phyloP scores from a whole-genome alignment of 1,139 yeast species.

The Lodderomyces oxycetoniae region DNA sequence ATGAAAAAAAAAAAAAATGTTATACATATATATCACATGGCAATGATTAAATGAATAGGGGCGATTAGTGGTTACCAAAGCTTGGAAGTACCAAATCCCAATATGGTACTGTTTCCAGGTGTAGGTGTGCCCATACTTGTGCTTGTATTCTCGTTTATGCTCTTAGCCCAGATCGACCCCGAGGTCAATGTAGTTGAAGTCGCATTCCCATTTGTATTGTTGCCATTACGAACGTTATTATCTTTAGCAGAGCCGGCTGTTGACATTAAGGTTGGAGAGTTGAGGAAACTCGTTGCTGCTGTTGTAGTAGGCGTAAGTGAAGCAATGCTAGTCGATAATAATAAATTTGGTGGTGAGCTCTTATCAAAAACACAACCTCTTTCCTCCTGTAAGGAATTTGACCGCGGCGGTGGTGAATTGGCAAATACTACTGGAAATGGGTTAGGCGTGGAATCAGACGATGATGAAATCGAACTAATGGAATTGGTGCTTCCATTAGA shows the following conservation, averaged over 20 bases:
- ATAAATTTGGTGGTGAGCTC: conserved; percentile 26
- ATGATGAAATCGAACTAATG: conserved; percentile 17
- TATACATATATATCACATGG: too few relatives aligned
- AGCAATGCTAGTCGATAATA: conserved; percentile 16
- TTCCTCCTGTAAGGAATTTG: conserved; percentile 7
- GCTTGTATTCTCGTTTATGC: neutral
- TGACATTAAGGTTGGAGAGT: conserved; percentile 17
- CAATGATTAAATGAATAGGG: neutral
- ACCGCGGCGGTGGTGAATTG: conserved; percentile 17
- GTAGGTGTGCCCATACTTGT: neutral
- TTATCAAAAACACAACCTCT: conserved; percentile 12
- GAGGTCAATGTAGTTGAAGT: neutral
- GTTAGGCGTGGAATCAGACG: conserved; percentile 13
- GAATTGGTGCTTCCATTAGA: conserved; percentile 22
- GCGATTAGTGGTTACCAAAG: neutral
- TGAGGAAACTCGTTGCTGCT: conserved; percentile 13
- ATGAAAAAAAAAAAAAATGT: too few relatives aligned
- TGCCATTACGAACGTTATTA: neutral
- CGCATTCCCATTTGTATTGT: neutral
- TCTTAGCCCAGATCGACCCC: conserved; percentile 12
- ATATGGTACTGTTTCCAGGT: neutral
- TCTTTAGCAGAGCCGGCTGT: conserved; percentile 6
- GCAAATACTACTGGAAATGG: conserved; percentile 3
- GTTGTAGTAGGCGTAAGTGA: conserved; percentile 9
- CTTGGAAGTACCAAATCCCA: neutral